Evolutionary conservation across 2,329 filamentous ascomycete genomes (phyloP).

Genomic region (Didymella segeticola): DNA sequence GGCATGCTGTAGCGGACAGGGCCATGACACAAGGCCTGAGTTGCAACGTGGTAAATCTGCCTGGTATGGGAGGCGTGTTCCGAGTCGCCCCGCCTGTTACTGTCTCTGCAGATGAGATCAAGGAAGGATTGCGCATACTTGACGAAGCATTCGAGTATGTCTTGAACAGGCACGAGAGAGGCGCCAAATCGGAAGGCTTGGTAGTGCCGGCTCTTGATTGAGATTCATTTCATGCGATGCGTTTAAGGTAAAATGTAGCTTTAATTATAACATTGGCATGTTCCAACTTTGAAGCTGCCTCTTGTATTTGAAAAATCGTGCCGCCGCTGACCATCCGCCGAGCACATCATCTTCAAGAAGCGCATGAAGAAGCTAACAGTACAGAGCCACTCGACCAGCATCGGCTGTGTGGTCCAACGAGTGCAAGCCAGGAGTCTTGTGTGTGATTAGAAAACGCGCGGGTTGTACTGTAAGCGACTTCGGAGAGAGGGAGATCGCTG

Average conservation of each 20-base stretch:
- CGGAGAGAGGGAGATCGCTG: constrained; percentile 1
- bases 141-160: constrained; percentile 56
- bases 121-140: constrained; percentile 61
- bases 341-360: too few species aligned
- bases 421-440: too few species aligned
- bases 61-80: constrained; percentile 57
- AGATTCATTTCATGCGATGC: not conserved
- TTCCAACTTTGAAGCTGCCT: too few species aligned
- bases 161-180: not conserved
- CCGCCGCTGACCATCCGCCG: too few species aligned
- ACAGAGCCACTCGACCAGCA: too few species aligned
- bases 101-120: constrained; percentile 52
- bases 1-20: constrained; percentile 54
- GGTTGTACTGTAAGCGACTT: not conserved
- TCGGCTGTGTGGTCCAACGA: too few species aligned
- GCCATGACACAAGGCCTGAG: constrained; percentile 60
- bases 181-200: not conserved
- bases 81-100: constrained; percentile 68
- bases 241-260: not conserved
- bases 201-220: not conserved
- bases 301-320: too few species aligned
- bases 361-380: too few species aligned
- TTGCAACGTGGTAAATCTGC: constrained; percentile 34
- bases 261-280: too few species aligned
- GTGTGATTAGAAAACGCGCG: not conserved